Evolutionary conservation across 2,329 filamentous ascomycete species (phyloP).

Genomic region (Pseudogymnoascus sp.): DNA sequence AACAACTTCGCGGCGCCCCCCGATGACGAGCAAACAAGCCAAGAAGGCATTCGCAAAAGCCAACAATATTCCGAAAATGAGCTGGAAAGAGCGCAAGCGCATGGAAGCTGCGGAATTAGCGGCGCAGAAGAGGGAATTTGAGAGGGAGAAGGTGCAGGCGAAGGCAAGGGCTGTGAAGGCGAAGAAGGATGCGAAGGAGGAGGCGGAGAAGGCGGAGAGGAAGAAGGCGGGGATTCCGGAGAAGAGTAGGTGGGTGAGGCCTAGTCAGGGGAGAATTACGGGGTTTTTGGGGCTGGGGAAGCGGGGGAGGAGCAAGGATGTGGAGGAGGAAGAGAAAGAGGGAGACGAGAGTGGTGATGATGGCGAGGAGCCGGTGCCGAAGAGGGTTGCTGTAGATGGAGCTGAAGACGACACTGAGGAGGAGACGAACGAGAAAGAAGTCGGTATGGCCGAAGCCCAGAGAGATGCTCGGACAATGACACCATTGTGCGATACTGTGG

Average conservation of each 20-base stretch:
- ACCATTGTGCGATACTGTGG: neutral
- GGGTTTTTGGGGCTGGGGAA: conserved; percentile 35
- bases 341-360: neutral
- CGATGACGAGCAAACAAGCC: conserved; percentile 42
- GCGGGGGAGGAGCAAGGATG: conserved; percentile 12
- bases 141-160: conserved; percentile 39
- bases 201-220: conserved; percentile 40
- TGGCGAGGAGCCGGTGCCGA: neutral
- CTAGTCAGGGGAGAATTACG: conserved; percentile 50
- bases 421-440: neutral
- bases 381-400: neutral
- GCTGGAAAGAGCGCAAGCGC: conserved; percentile 33
- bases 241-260: conserved; percentile 37
- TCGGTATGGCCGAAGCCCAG: neutral
- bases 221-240: conserved; percentile 45
- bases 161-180: conserved; percentile 44
- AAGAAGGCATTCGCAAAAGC: conserved; percentile 37
- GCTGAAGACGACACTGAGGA: neutral
- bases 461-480: neutral
- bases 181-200: conserved; percentile 46
- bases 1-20: neutral
- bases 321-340: neutral
- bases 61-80: conserved; percentile 34
- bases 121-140: conserved; percentile 41
- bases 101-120: conserved; percentile 24